Evolutionary conservation across 1,139 yeast genomes (phyloP), one percentile per base, ranked within the genome.

Genomic region (Candida neerlandica): DNA sequence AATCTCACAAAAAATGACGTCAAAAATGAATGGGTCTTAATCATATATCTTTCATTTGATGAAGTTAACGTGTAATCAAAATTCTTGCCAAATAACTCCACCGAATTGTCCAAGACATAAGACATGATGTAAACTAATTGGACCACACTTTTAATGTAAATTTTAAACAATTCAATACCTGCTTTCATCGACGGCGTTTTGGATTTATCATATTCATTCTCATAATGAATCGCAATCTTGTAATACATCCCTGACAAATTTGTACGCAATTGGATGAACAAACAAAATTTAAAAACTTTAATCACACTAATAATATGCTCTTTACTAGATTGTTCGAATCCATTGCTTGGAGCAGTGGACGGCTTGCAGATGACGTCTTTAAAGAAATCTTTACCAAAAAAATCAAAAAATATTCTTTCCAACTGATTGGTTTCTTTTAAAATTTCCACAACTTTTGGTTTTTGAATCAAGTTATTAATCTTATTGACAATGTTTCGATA

Each of bases 41-140:
- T 71, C 78, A 76, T 73, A 48, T 70, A 69, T 44, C 74, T 58
- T 57, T 76, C 81, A 55, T 70, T 73, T 3, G 59, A 56, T 2
- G 80, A 66, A 0, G 79, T 75, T 41, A 76, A 56, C 32, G 70
- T 55, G 51, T 61, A 75, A 55, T 76, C 81, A 51, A 64, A 76
- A 50, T 71, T 69, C 46, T 65, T 63, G 1, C 80, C 81, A 60
- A 76, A 76, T 26, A 75, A 59, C 52, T 71, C 73, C 7, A 71
- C 78, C 14, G 77, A 70, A 54, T 75, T 72, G 49, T 76, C 81
- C 48, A 75, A 65, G 5, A 70, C 78, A 57, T 71, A 74, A 5
- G 78, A 70, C 74, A 75, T 75, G 40, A 76, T 73, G 55, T 73
- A 76, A 16, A 75, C 75, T 54, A 75, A 63, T 54, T 75, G 80